Evolutionary conservation across 768 basidiomycete species (phyloP).

Genomic region (Boletus rufocinnamomeus): DNA sequence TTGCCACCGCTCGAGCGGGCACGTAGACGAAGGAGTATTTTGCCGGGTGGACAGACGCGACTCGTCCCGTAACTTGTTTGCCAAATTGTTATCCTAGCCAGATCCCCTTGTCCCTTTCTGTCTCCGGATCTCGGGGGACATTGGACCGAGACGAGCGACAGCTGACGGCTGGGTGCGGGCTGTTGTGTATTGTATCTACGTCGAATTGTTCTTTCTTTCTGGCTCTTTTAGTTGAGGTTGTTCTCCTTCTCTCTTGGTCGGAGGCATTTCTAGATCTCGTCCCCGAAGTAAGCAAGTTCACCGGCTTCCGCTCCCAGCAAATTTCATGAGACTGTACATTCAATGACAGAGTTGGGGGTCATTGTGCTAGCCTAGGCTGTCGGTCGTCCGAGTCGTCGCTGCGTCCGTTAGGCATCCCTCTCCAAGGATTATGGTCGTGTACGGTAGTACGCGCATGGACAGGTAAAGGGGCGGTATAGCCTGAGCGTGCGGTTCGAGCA

Average conservation of each 20-base stretch:
- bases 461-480: too few species aligned
- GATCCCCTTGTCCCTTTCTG: not conserved
- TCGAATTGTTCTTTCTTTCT: not conserved
- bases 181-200: conserved; percentile 8
- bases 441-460: too few species aligned
- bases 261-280: not conserved
- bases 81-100: not conserved
- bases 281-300: not conserved
- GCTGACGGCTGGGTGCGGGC: not conserved
- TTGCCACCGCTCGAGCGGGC: conserved; percentile 73
- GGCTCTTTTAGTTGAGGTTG: not conserved
- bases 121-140: not conserved
- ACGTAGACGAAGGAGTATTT: conserved; percentile 47
- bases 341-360: too few species aligned
- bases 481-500: too few species aligned
- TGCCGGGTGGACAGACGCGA: conserved; percentile 35
- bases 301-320: not conserved
- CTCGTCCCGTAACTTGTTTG: conserved; percentile 15
- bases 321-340: not conserved
- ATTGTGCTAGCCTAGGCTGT: too few species aligned
- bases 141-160: not conserved
- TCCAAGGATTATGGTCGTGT: too few species aligned
- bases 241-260: not conserved
- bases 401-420: too few species aligned
- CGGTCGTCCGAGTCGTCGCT: too few species aligned